Percentiles rank a stretch among this genome's conserved stretches.
Evolutionary conservation across 768 basidiomycete genomes (phyloP).

Genomic region (Chalciporus chontae): DNA sequence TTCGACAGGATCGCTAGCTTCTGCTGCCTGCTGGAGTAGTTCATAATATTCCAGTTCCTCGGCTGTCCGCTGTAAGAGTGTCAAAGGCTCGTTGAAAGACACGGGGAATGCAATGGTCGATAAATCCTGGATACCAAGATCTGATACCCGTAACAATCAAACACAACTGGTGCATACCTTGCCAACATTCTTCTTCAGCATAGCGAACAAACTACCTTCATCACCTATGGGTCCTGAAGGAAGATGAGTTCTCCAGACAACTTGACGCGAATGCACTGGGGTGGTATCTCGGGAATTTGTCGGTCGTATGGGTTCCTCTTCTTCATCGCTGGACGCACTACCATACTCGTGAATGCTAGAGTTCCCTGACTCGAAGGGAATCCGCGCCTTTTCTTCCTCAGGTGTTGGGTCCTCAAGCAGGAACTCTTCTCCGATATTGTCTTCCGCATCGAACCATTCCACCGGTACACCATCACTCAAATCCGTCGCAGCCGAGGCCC

Average conservation of each 20-base stretch:
- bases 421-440: conserved; percentile 52
- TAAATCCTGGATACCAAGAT: conserved; percentile 52
- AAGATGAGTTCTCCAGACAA: conserved; percentile 52
- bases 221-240: conserved; percentile 63
- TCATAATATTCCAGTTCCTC: conserved; percentile 81
- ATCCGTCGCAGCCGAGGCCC: conserved; percentile 47
- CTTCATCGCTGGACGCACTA: conserved; percentile 47
- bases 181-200: conserved; percentile 86
- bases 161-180: conserved; percentile 47
- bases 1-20: conserved; percentile 53
- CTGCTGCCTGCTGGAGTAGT: conserved; percentile 64
- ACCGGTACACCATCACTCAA: conserved; percentile 44
- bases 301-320: conserved; percentile 30
- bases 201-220: conserved; percentile 78
- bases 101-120: conserved; percentile 84
- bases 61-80: conserved; percentile 74
- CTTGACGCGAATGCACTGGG: conserved; percentile 18
- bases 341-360: conserved; percentile 39
- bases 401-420: conserved; percentile 47
- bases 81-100: conserved; percentile 85
- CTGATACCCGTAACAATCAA: neutral
- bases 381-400: conserved; percentile 38
- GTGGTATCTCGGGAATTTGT: conserved; percentile 2
- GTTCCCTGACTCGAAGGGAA: conserved; percentile 39
- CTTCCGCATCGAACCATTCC: conserved; percentile 79